Base-by-base conservation (phyloP, 2,329 filamentous ascomycete species). In the Myriosclerotinia scirpicola region DNA sequence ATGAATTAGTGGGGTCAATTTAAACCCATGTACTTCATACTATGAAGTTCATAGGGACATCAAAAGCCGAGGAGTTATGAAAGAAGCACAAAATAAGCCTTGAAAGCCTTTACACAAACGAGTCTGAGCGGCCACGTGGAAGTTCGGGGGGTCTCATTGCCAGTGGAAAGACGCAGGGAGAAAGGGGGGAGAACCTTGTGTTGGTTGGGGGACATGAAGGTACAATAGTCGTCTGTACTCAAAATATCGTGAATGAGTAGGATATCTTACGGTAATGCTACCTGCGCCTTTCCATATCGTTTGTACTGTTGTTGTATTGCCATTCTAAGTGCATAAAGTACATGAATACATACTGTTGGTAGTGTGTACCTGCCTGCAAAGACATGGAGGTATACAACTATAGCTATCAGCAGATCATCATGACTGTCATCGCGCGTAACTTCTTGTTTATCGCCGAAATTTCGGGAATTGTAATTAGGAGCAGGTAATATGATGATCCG, bases 91-190 rank as follows among this genome's bases (percentile, higher is more conserved):
- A 14, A 42, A 42, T 48, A 62, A 42, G 59, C 46, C 22, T 20
- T 26, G 44, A 46, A 20, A 15, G n/a, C 9, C 46, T 62, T 53
- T 22, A 52, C n/a, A 62, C 46, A 54, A 54, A 17, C 11, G 36
- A 65, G 54, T 65, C 54, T 59, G 54, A 60, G 54, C 54, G 54
- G 54, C 63, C 63, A 65, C 63, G 63, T 65, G 63, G 63, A 60
- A 26, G 44, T 34, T 60, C 54, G 63, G 54, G 61, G 56, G 42
- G 56, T 34, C 38, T n/a, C 36, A 52, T 59, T 59, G 30, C 17
- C 42, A 59, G 44, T 52, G 22, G 34, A 26, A 59, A 50, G 54
- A 52, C 50, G 30, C 44, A 60, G 44, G 44, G 58, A 38, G 58
- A 50, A 50, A 61, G 44, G 58, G 58, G 58, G 44, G 44, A 50